phyloP scores from a whole-genome alignment of 208 protist genomes.

The Crithidia bombi region DNA sequence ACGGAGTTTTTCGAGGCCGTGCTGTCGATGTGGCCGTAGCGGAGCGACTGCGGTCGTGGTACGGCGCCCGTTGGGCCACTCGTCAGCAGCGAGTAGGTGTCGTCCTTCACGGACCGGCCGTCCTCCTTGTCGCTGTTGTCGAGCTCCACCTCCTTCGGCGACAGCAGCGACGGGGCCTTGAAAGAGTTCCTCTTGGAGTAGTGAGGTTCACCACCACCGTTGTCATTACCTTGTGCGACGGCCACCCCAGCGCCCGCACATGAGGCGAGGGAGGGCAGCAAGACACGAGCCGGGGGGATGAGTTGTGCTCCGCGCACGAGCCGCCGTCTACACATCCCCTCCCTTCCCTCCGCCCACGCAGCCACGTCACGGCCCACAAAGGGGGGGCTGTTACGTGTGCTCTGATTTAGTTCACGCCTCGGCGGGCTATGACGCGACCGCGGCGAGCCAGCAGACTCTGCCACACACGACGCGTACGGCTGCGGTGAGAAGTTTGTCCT shows the following conservation, averaged over 20 bases:
- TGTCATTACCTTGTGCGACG: not conserved
- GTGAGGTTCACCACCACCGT: not conserved
- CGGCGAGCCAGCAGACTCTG: not conserved
- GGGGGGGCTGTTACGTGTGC: not conserved
- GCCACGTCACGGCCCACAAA: not conserved
- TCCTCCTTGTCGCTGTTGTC: not conserved
- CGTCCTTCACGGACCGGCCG: not conserved
- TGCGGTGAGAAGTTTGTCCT: no score
- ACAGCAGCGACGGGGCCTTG: not conserved
- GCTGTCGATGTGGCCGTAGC: constrained; percentile 10
- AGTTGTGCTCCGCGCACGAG: constrained; percentile 14
- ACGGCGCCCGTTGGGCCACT: constrained; percentile 21
- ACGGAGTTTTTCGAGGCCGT: not conserved
- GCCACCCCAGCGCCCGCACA: not conserved
- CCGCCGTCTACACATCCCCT: not conserved
- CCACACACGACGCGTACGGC: not conserved
- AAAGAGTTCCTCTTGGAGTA: not conserved
- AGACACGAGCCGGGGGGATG: constrained; percentile 8
- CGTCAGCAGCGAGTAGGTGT: constrained; percentile 12
- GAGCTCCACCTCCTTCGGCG: not conserved
- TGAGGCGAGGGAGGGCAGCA: constrained; percentile 8
- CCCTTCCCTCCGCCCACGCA: not conserved
- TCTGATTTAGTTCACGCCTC: not conserved
- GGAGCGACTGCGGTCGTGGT: constrained; percentile 23
- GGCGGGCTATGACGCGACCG: not conserved